Base-by-base conservation (phyloP, 2,329 filamentous ascomycete genomes). In the Phyllosticta paracitricarpa region DNA sequence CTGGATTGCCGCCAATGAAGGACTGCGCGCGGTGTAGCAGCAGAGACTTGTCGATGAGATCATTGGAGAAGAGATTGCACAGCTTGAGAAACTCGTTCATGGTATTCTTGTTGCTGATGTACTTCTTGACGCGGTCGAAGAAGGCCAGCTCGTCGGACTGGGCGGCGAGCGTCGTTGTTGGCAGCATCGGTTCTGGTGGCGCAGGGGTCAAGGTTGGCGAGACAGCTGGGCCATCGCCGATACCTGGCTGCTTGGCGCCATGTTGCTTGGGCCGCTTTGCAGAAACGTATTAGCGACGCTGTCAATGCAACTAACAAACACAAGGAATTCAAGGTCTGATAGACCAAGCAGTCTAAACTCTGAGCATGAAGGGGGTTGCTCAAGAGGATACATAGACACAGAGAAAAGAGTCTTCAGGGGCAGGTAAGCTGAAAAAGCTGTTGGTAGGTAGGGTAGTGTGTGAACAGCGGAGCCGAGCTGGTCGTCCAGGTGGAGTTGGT, bases 11-110 rank as follows among this genome's bases (percentile, higher is more conserved):
- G 14, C 91, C 90, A 63, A 99, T 91, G 71, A 96, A 99, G 4
- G 85, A 83, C 59, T 87, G 85, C 2, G 91, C 90, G 71, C 94
- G 89, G 71, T 91, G 87, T 26, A 94, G 84, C 14, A 99, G 79
- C 2, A 91, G 85, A 63, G 89, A 86, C 62, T 88, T 88, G 69
- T 96, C 91, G 64, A 99, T 95, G 57, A 99, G 82, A 66, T 95
- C 92, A 68, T 96, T 89, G 24, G 89, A 94, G 77, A 91, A 99
- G 30, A 99, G 81, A 67, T 97, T 99, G 79, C 93, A 94, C 10
- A 99, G 84, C 78, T 99, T 99, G 65, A 99, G 77, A 74, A 99
- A 99, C 73, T 99, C 94, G 68, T 89, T 92, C 82, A 96, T 95
- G 2, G 88, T 88, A 61, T 90, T 89, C 72, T 96, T 89, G 73